Conservation (phyloP, 345 rosid genomes). For the Populus nigra region DNA sequence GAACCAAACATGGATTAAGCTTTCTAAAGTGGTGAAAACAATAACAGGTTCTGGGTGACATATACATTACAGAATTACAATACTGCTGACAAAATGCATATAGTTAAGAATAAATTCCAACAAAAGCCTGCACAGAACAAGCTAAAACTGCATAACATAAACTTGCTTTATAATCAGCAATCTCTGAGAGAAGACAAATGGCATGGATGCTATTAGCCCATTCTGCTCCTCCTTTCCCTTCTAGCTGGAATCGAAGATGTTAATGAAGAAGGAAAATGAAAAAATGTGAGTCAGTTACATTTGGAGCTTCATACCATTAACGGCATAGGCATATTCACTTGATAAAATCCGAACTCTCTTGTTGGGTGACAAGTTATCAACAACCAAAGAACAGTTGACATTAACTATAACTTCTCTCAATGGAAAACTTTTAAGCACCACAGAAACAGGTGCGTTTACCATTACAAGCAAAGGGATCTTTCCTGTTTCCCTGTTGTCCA, state of each 20-base stretch:
- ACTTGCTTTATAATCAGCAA: neutral
- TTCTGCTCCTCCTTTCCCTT: neutral
- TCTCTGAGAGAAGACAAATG: neutral
- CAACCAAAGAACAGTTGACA: slow-evolving; percentile 40
- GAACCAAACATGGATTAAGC: neutral
- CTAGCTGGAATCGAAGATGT: neutral
- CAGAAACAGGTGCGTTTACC: slow-evolving; percentile 38
- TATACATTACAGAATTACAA: neutral
- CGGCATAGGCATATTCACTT: slow-evolving; percentile 19
- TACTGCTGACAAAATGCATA: neutral
- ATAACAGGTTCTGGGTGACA: neutral
- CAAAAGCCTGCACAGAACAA: slow-evolving; percentile 1
- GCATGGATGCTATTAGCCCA: neutral
- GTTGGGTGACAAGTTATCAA: slow-evolving; percentile 40
- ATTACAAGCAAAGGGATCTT: slow-evolving; percentile 41
- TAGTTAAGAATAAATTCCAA: neutral
- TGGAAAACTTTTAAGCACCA: slow-evolving; percentile 27
- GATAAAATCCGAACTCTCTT: slow-evolving; percentile 36
- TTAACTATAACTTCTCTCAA: slow-evolving; percentile 31
- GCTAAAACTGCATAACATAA: neutral
- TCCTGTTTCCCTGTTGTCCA: slow-evolving; percentile 29
- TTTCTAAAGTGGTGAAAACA: slow-evolving; percentile 12
- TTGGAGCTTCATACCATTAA: slow-evolving; percentile 6
- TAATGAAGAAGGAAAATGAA: neutral
- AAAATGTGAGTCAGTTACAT: neutral